Percentiles rank a stretch among this genome's conserved stretches.
phyloP scores from a whole-genome alignment of 2,329 filamentous ascomycete genomes.

The Sclerotiophoma versabilis region DNA sequence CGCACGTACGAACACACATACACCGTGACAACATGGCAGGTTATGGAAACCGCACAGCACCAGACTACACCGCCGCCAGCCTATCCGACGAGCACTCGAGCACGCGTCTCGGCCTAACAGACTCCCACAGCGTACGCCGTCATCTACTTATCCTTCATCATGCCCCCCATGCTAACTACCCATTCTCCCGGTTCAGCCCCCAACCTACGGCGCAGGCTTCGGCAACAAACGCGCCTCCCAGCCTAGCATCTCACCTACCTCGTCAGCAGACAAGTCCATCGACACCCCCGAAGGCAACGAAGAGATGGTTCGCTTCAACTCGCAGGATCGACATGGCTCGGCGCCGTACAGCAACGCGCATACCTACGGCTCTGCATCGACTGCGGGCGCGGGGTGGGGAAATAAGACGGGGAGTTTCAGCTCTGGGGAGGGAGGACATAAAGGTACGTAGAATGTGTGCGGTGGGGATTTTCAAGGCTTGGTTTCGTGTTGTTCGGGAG shows the following conservation, averaged over 20 bases:
- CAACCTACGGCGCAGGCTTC: conserved; percentile 12
- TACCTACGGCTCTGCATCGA: conserved; percentile 41
- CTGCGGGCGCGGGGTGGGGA: conserved; percentile 48
- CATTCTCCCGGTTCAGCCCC: neutral
- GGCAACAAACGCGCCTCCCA: conserved; percentile 11
- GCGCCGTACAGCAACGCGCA: conserved; percentile 35
- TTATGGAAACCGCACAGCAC: conserved; percentile 47
- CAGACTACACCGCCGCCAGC: conserved; percentile 24
- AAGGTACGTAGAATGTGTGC: neutral
- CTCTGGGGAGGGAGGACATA: neutral
- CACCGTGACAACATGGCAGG: conserved; percentile 35
- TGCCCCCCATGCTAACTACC: neutral
- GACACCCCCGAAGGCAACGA: neutral
- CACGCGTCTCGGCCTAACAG: conserved; percentile 38
- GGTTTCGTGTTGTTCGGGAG: no score
- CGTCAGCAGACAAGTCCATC: neutral
- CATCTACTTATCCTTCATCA: neutral
- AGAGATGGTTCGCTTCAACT: neutral
- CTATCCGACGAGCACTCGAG: conserved; percentile 29
- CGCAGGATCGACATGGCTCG: conserved; percentile 17
- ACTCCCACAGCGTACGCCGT: conserved; percentile 24
- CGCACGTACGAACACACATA: neutral
- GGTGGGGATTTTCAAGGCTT: no score
- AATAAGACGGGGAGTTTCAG: conserved; percentile 47
- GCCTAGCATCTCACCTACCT: neutral